Base-by-base conservation (phyloP, 2,329 filamentous ascomycete species). In the Alternaria longipes region DNA sequence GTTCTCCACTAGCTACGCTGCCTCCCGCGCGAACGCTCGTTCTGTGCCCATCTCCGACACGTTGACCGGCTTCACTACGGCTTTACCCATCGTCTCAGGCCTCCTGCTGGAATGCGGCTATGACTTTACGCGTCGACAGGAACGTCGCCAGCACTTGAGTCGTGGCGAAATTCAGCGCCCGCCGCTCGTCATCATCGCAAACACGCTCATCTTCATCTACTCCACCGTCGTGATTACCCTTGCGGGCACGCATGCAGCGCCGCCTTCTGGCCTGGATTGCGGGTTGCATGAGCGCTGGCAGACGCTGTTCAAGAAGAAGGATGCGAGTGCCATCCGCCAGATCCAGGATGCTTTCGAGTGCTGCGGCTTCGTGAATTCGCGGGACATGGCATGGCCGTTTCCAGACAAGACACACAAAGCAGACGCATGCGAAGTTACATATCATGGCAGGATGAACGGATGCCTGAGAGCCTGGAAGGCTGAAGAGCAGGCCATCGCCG, bases 311-410 rank as follows among this genome's bases (percentile, higher is more conserved):
- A 74, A 65, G 0, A 66, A 70, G 0, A 86, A 88, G 61, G 81
- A 91, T 56, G 81, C 64, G 1, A 69, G 71, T 5, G 75, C 81
- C 2, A 84, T 92, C 58, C 80, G 83, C 42, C 75, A 78, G 2
- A 89, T 93, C 52, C 90, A 93, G 70, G 87, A 92, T 71, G 75
- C 83, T 0, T 84, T 91, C 32, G 73, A 84, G 8, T 93, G 90
- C 79, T 93, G 90, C 66, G 90, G 90, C 0, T 81, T 91, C 34
- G 82, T 82, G 56, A 84, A 81, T 5, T 72, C 86, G 28, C 76
- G 73, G 30, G 89, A 93, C 69, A 86, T 85, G 66, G 84, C 86
- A 0, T 91, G 84, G 81, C 90, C 90, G 0, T 91, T 90, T 60
- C 81, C 81, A 54, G 57, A 79, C 55, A 64, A 75, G 53, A 66